Percentiles rank a stretch among this genome's conserved stretches.
Conservation (phyloP, 2,329 filamentous ascomycete genomes). For the Curvularia verruculosa region DNA sequence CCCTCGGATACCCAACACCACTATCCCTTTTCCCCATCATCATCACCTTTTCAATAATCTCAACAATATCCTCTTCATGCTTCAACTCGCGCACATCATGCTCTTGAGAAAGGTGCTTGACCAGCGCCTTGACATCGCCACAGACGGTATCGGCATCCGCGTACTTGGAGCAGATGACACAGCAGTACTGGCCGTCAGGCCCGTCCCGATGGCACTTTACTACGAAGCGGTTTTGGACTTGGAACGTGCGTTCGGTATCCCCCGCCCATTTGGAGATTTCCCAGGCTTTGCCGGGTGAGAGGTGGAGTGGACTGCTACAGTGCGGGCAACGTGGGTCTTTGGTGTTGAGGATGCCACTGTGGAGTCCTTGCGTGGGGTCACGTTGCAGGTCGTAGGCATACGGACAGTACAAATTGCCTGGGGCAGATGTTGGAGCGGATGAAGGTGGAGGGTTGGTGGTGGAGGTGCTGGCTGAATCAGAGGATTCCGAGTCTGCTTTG, state of each 20-base stretch:
- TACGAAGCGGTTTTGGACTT: slow-evolving; percentile 45
- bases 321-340: slow-evolving; percentile 40
- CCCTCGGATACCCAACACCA: slow-evolving; percentile 21
- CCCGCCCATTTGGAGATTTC: slow-evolving; percentile 42
- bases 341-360: slow-evolving; percentile 32
- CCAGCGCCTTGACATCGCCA: slow-evolving; percentile 46
- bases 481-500: slow-evolving; percentile 25
- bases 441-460: slow-evolving; percentile 30
- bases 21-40: slow-evolving; percentile 34
- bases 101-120: slow-evolving; percentile 45
- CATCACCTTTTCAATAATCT: slow-evolving; percentile 34
- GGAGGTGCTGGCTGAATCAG: slow-evolving; percentile 33
- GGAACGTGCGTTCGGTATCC: slow-evolving; percentile 42
- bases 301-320: slow-evolving; percentile 37
- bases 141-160: slow-evolving; percentile 39
- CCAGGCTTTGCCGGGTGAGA: slow-evolving; percentile 46
- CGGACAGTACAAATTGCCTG: slow-evolving; percentile 36
- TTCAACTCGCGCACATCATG: slow-evolving; percentile 40
- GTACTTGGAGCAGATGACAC: slow-evolving; percentile 41
- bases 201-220: slow-evolving; percentile 45
- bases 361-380: slow-evolving; percentile 35
- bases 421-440: slow-evolving; percentile 22
- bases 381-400: slow-evolving; percentile 44
- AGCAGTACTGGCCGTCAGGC: slow-evolving; percentile 43
- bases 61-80: slow-evolving; percentile 40